Evolutionary conservation across 805 yeast species (phyloP).

Genomic region (Candida caryicola): DNA sequence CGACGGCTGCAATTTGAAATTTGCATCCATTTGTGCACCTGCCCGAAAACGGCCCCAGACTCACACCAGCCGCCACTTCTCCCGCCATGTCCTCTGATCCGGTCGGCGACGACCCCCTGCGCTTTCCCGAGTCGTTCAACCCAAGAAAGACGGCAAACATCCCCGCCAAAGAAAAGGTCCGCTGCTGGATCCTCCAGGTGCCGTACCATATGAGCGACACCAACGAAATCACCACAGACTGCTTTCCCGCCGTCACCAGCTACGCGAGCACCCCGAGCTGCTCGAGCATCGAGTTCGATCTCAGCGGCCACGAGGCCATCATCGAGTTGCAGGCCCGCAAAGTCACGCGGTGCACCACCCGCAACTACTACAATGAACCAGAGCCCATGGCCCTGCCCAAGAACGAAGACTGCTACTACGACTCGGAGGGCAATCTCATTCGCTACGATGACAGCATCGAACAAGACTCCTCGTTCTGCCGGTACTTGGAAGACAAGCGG

Average conservation of each 20-base stretch:
- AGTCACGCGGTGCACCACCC: constrained; percentile 45
- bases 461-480: neutral
- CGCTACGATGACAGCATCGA: neutral
- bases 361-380: constrained; percentile 29
- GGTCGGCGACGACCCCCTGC: too few species aligned
- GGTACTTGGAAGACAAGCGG: neutral
- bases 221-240: constrained; percentile 32
- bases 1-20: constrained; percentile 1
- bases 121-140: constrained; percentile 53
- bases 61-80: too few species aligned
- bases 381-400: constrained; percentile 6
- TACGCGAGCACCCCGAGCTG: constrained; percentile 22
- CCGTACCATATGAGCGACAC: constrained; percentile 42
- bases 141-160: constrained; percentile 63
- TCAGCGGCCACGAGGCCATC: constrained; percentile 42
- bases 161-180: constrained; percentile 65
- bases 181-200: constrained; percentile 57
- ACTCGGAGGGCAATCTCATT: constrained; percentile 4
- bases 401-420: constrained; percentile 1
- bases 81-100: too few species aligned
- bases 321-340: constrained; percentile 52
- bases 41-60: too few species aligned
- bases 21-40: neutral
- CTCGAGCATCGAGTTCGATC: constrained; percentile 10
- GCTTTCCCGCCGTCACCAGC: constrained; percentile 48